These are phyloP conservation scores for Dipteronia dyeriana DNA, from an alignment of 345 rosid species.

Conservation along the genomic window DNA sequence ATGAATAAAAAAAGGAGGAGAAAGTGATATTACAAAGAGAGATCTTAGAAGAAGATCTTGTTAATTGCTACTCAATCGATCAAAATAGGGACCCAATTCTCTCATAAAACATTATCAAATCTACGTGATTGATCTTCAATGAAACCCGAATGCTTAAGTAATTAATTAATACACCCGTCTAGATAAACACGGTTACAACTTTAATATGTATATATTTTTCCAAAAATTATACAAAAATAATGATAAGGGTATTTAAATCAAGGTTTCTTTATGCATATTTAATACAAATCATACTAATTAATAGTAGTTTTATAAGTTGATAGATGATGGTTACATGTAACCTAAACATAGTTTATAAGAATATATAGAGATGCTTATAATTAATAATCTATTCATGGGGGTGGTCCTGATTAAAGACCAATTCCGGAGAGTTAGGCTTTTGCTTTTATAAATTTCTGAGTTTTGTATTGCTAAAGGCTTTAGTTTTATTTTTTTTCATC, in stretches of 20 bases:
- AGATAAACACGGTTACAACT: neutral
- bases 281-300: conserved; percentile 6
- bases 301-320: too few relatives aligned
- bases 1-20: neutral
- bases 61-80: too few relatives aligned
- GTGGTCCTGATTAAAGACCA: conserved; percentile 24
- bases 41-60: neutral
- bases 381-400: neutral
- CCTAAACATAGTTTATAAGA: conserved; percentile 12
- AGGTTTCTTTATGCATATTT: neutral
- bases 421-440: conserved; percentile 33
- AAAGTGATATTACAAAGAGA: neutral
- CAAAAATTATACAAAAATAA: too few relatives aligned
- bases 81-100: too few relatives aligned
- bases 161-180: neutral
- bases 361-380: neutral
- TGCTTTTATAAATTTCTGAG: neutral
- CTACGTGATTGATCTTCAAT: neutral
- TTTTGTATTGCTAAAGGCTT: neutral
- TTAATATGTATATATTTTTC: too few relatives aligned
- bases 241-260: neutral
- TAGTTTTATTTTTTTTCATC: neutral
- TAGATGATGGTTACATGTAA: conserved; percentile 14
- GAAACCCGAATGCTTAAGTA: neutral
- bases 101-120: neutral